Evolutionary conservation across 2,329 filamentous ascomycete species (phyloP), one percentile per base, ranked within the genome.

Genomic region (Colletotrichum sp.): DNA sequence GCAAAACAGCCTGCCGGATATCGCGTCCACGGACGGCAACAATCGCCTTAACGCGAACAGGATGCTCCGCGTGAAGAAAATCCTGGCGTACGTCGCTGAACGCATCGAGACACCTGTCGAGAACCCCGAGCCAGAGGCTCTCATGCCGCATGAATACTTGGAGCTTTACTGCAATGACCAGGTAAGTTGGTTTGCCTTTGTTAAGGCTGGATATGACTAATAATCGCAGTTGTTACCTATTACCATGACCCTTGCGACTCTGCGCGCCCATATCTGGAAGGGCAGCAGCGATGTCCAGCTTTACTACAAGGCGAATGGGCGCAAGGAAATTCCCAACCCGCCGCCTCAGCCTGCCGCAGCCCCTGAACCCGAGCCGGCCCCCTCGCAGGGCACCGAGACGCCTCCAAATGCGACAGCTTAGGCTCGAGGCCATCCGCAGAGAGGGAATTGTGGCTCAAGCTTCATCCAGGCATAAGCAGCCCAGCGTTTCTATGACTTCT

Each of bases 21-120:
- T 98, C 66, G 91, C 94, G 36, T 91, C 92, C 28, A 85, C 92
- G 6, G 96, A 98, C 81, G 94, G 93, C 68, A 98, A 96, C 83
- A 96, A 96, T 78, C 93, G 97, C 28, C 89, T 99, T 67, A 99
- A 98, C 83, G 97, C 97, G 13, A 99, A 98, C 82, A 92, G 96
- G 71, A 98, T 99, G 97, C 89, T 99, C 66, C 92, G 97, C 62
- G 95, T 97, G 5, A 96, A 95, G 86, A 99, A 99, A 88, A 97
- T 99, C 27, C 86, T 98, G 74, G 92, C 93, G 0, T 99, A 99
- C 80, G 92, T 99, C 22, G 95, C 96, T 2, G 97, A 99, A 84
- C 91, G 96, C 70, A 96, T 99, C 74, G 96, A 98, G 79, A 89
- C 91, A 9, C 89, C 89, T n/a, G 87, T 90, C 0, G 89, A 92